Percentiles rank a stretch among this genome's conserved stretches.
Evolutionary conservation across 140 eudicot genomes (phyloP).

Genomic region (Stevia rebaudiana): DNA sequence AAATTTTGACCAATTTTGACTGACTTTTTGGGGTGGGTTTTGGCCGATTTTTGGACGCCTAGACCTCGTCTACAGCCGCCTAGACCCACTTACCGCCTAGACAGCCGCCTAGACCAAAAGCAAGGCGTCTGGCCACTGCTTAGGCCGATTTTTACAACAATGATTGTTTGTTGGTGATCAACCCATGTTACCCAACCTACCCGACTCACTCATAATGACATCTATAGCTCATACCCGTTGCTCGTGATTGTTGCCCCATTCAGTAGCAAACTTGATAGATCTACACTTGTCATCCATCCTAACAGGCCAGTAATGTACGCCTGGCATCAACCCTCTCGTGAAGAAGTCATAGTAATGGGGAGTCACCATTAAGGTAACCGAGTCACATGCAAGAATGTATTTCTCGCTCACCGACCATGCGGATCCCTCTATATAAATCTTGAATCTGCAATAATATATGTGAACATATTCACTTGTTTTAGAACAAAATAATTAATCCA

Average conservation of each 20-base stretch:
- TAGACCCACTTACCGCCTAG: too few species aligned
- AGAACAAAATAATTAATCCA: not conserved
- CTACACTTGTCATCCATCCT: conserved; percentile 58
- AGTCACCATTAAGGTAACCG: conserved; percentile 53
- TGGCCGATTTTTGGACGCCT: too few species aligned
- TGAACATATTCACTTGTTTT: not conserved
- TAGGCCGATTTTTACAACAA: too few species aligned
- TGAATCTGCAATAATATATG: conserved; percentile 38
- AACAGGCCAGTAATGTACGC: conserved; percentile 82
- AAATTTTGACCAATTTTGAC: too few species aligned
- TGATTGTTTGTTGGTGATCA: too few species aligned
- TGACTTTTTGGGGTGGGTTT: too few species aligned
- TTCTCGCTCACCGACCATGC: conserved; percentile 94
- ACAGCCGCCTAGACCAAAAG: too few species aligned
- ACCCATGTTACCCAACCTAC: too few species aligned
- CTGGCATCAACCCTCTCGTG: conserved; percentile 80
- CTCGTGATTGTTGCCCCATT: conserved; percentile 78
- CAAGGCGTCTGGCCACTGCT: too few species aligned
- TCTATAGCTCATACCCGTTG: conserved; percentile 52
- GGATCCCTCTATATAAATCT: conserved; percentile 83
- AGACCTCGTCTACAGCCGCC: too few species aligned
- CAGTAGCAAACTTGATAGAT: conserved; percentile 72
- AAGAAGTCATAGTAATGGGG: conserved; percentile 69
- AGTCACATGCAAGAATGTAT: conserved; percentile 75
- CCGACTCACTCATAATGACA: too few species aligned